Percentiles rank a stretch among this genome's conserved stretches.
These are phyloP conservation scores for Leishmania arabica DNA, from an alignment of 208 protist species.

Conservation along the genomic window DNA sequence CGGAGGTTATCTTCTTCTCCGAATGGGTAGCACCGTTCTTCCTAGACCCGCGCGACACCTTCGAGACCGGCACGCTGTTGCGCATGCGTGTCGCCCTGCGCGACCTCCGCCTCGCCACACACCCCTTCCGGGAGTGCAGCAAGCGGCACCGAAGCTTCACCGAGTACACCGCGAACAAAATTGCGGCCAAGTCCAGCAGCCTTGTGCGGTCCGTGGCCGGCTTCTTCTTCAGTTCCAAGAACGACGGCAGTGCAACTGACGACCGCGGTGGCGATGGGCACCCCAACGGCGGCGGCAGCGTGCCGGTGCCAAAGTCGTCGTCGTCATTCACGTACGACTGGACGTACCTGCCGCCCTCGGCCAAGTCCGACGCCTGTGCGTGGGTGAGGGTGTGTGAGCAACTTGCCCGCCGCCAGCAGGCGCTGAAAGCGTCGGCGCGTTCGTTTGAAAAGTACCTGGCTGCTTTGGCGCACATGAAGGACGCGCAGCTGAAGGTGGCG, in stretches of 20 bases:
- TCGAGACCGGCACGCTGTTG: constrained; percentile 57
- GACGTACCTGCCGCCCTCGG: constrained; percentile 29
- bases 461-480: constrained; percentile 33
- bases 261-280: constrained; percentile 7
- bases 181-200: constrained; percentile 60
- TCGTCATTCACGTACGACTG: constrained; percentile 32
- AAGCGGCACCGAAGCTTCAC: constrained; percentile 54
- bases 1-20: constrained; percentile 81
- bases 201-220: constrained; percentile 61
- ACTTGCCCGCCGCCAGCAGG: constrained; percentile 43
- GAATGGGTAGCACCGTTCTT: constrained; percentile 78
- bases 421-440: constrained; percentile 43
- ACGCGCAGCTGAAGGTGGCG: constrained; percentile 33
- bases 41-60: constrained; percentile 69
- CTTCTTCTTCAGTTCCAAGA: constrained; percentile 37
- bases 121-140: constrained; percentile 53
- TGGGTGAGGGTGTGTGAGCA: constrained; percentile 47
- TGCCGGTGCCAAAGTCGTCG: constrained; percentile 15
- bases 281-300: constrained; percentile 8
- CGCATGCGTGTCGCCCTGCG: constrained; percentile 44
- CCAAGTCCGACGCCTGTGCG: constrained; percentile 34
- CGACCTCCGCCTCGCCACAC: constrained; percentile 48
- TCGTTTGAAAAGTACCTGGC: constrained; percentile 53
- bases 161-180: constrained; percentile 48
- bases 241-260: constrained; percentile 24